Percentiles rank a stretch among this genome's conserved stretches.
Evolutionary conservation across 2,329 filamentous ascomycete species (phyloP).

Genomic region (Colletotrichum neosansevieriae): DNA sequence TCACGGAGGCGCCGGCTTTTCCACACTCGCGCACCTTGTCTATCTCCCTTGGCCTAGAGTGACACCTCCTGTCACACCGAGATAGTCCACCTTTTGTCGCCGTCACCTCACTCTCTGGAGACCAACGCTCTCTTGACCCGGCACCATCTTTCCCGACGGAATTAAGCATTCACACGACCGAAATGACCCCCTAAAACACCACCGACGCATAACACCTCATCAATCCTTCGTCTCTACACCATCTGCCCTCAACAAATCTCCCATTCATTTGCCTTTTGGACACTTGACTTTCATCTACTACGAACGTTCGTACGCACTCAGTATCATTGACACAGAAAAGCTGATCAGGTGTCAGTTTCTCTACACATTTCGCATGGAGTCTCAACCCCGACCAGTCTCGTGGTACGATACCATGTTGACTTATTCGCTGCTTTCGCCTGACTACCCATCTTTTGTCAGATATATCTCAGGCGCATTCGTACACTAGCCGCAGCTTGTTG

Average conservation of each 20-base stretch:
- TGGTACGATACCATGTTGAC: constrained; percentile 41
- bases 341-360: neutral
- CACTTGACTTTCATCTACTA: too few relatives aligned
- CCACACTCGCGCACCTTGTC: neutral
- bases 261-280: too few relatives aligned
- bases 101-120: constrained; percentile 9
- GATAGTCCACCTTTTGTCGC: neutral
- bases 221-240: too few relatives aligned
- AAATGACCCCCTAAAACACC: neutral
- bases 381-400: constrained; percentile 27
- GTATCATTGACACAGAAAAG: neutral
- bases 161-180: neutral
- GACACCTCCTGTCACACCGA: neutral
- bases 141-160: neutral
- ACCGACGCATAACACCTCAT: neutral
- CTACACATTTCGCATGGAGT: neutral
- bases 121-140: neutral
- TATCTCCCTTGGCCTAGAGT: constrained; percentile 8
- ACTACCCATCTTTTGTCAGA: constrained; percentile 50
- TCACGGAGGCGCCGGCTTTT: constrained; percentile 16
- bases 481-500: constrained; percentile 40
- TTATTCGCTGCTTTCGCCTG: constrained; percentile 31
- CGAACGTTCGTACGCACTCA: neutral
- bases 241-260: too few relatives aligned
- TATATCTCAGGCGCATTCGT: constrained; percentile 55